phyloP scores from a whole-genome alignment of 129 eudicot species.

The Artemisia annua region DNA sequence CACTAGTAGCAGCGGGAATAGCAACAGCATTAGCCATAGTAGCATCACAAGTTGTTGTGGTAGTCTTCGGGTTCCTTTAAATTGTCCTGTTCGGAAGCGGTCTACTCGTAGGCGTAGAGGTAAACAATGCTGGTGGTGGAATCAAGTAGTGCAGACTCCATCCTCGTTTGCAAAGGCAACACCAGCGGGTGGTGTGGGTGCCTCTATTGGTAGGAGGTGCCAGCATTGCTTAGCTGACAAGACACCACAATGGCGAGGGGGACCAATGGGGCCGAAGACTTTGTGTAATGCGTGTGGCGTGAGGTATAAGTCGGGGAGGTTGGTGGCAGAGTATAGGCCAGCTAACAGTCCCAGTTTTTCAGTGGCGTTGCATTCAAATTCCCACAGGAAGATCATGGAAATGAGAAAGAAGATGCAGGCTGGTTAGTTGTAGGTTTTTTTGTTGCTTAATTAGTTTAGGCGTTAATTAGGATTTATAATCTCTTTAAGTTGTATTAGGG shows the following conservation, averaged over 20 bases:
- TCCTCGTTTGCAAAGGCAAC: slow-evolving; percentile 17
- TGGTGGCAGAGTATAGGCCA: slow-evolving; percentile 78
- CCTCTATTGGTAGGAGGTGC: slow-evolving; percentile 59
- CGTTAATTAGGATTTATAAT: background rate
- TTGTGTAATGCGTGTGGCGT: slow-evolving; percentile 89
- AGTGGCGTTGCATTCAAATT: slow-evolving; percentile 62
- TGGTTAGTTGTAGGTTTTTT: slow-evolving; percentile 11
- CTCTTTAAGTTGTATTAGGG: background rate
- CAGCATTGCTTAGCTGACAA: slow-evolving; percentile 71
- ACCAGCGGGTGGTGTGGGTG: slow-evolving; percentile 7
- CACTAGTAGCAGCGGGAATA: slow-evolving; percentile 43
- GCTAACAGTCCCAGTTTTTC: slow-evolving; percentile 82
- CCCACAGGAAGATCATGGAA: slow-evolving; percentile 75
- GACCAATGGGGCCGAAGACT: slow-evolving; percentile 88
- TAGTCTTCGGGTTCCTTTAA: slow-evolving; percentile 47
- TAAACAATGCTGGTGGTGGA: slow-evolving; percentile 44
- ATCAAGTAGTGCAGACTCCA: slow-evolving; percentile 27
- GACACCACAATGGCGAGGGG: slow-evolving; percentile 90
- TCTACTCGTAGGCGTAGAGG: slow-evolving; percentile 48
- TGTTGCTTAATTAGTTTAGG: slow-evolving; percentile 7
- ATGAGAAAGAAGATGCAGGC: slow-evolving; percentile 68
- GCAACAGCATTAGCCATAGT: slow-evolving; percentile 22
- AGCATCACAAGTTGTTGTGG: slow-evolving; percentile 42
- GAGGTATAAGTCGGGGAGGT: slow-evolving; percentile 79
- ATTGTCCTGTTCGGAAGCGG: slow-evolving; percentile 53